Evolutionary conservation across 2,329 filamentous ascomycete species (phyloP).

Genomic region (Aspergillus novoparasiticus): DNA sequence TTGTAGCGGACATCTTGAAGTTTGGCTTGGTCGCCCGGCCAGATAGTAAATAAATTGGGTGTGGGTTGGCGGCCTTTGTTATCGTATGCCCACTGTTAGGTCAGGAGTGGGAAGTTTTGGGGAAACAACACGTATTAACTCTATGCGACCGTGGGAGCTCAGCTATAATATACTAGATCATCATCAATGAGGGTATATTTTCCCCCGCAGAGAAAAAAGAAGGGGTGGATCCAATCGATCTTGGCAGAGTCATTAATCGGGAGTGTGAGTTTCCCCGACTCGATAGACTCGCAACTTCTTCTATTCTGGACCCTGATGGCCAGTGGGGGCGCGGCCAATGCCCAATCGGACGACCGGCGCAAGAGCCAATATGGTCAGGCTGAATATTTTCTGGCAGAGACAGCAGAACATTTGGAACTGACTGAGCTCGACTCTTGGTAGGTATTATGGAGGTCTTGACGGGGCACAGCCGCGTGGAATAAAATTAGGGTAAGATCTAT

Average conservation of each 20-base stretch:
- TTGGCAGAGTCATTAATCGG: background rate
- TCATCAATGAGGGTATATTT: background rate
- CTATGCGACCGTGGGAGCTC: background rate
- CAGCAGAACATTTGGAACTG: no score
- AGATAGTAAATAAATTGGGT: background rate
- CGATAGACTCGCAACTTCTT: background rate
- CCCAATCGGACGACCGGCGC: background rate
- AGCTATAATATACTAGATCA: background rate
- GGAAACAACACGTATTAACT: background rate
- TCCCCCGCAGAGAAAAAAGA: background rate
- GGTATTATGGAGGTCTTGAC: no score
- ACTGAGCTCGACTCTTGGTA: background rate
- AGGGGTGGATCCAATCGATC: background rate
- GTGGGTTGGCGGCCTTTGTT: background rate
- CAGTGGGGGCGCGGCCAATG: background rate
- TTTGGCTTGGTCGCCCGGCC: background rate
- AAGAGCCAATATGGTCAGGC: background rate
- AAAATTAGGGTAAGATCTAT: no score
- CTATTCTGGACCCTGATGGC: background rate
- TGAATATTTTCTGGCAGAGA: no score
- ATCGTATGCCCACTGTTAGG: background rate
- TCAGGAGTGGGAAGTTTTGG: background rate
- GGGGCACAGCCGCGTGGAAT: no score
- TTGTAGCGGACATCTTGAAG: background rate
- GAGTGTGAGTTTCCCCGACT: background rate